phyloP scores from a whole-genome alignment of 1,284 basidiomycete genomes.

The Leccinum subrobustum region DNA sequence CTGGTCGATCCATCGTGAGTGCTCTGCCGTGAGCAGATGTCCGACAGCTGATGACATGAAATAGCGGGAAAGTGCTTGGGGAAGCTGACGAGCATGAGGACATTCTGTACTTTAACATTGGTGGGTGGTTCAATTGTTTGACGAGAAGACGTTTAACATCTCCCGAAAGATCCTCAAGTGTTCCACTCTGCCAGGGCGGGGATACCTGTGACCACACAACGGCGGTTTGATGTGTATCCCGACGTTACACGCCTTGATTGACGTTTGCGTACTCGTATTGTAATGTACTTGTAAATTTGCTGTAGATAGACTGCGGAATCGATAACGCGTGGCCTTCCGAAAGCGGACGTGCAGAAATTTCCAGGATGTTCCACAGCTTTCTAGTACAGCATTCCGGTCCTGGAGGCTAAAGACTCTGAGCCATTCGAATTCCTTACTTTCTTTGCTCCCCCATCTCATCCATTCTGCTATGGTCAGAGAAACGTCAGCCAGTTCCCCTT shows the following conservation, averaged over 20 bases:
- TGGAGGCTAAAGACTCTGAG: constrained; percentile 22
- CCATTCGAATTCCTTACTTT: constrained; percentile 9
- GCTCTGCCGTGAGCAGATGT: background rate
- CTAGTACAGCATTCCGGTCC: constrained; percentile 24
- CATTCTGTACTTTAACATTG: constrained; percentile 81
- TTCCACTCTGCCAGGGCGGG: constrained; percentile 73
- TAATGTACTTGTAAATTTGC: background rate
- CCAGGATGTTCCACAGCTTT: constrained; percentile 40
- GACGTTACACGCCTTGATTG: constrained; percentile 47
- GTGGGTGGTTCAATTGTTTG: constrained; percentile 44
- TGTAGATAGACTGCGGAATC: constrained; percentile 5
- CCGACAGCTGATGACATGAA: constrained; percentile 9
- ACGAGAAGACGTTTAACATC: constrained; percentile 1
- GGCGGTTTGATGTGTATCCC: constrained; percentile 89
- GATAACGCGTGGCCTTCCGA: constrained; percentile 21
- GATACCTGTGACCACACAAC: constrained; percentile 85
- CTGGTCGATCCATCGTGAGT: constrained; percentile 86
- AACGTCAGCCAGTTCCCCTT: constrained; percentile 46
- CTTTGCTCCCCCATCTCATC: constrained; percentile 22
- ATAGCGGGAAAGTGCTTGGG: constrained; percentile 76
- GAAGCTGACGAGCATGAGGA: constrained; percentile 82
- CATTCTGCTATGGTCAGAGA: constrained; percentile 59
- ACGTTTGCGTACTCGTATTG: background rate
- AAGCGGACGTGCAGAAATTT: constrained; percentile 33
- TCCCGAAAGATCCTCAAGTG: constrained; percentile 62